phyloP scores from a whole-genome alignment of 2,329 filamentous ascomycete species.

The Sordariomycetes sp. region DNA sequence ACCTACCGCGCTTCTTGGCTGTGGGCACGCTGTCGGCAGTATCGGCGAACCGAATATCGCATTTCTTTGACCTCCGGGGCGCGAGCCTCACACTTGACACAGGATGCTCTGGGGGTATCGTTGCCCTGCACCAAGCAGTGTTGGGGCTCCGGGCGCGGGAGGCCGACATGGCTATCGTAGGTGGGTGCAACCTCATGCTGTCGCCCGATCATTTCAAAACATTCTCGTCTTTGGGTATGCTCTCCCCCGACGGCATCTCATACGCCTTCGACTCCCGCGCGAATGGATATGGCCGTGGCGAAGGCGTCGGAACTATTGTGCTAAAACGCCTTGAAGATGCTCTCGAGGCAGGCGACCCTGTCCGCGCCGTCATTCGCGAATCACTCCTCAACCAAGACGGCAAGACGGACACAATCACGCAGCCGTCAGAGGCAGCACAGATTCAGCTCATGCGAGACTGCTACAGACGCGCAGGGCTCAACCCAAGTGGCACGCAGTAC shows the following conservation, averaged over 20 bases:
- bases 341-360: conserved; percentile 27
- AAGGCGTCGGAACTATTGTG: conserved; percentile 23
- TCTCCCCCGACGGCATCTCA: neutral
- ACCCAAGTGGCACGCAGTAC: conserved; percentile 12
- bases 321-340: conserved; percentile 34
- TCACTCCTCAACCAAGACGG: conserved; percentile 28
- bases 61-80: conserved; percentile 27
- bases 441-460: conserved; percentile 12
- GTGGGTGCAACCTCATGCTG: conserved; percentile 21
- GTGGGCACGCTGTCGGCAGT: conserved; percentile 15
- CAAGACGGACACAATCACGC: conserved; percentile 17
- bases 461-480: conserved; percentile 16
- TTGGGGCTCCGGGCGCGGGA: conserved; percentile 31
- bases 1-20: no score
- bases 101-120: conserved; percentile 26
- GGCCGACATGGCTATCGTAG: conserved; percentile 34
- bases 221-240: neutral
- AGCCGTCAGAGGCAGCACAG: neutral
- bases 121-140: conserved; percentile 15
- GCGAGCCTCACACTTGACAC: conserved; percentile 22
- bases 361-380: conserved; percentile 20
- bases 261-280: conserved; percentile 24
- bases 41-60: conserved; percentile 23
- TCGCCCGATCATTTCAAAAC: conserved; percentile 7
- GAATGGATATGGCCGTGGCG: conserved; percentile 36